A percentile compares a stretch with the other conserved stretches of the same genome.
Evolutionary conservation across 495 filamentous ascomycete genomes (phyloP).

Genomic region (Aspergillus carlsbadensis): DNA sequence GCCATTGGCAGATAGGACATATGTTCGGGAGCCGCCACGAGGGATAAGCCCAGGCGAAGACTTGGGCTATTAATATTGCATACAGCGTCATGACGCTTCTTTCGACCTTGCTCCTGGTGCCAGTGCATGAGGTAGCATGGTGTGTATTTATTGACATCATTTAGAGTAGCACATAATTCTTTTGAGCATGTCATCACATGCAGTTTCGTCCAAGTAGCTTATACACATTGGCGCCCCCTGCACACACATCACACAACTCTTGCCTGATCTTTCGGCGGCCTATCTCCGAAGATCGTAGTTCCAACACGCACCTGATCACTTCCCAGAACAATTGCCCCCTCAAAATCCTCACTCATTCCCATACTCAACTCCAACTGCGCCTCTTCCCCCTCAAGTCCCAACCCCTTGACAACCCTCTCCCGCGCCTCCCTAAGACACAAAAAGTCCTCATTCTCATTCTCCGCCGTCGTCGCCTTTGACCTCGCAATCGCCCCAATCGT

Average conservation of each 20-base stretch:
- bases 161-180: constrained; percentile 17
- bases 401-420: constrained; percentile 55
- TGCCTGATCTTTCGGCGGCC: constrained; percentile 71
- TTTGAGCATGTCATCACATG: constrained; percentile 7
- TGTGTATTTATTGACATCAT: constrained; percentile 24
- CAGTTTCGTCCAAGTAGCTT: neutral
- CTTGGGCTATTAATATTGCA: constrained; percentile 13
- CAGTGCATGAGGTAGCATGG: neutral
- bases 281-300: constrained; percentile 85
- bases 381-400: constrained; percentile 41
- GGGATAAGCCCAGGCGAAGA: neutral
- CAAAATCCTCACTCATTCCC: constrained; percentile 95
- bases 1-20: constrained; percentile 18
- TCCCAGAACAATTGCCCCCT: constrained; percentile 79
- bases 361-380: constrained; percentile 62
- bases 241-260: constrained; percentile 32
- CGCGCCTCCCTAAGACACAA: constrained; percentile 62
- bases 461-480: constrained; percentile 64
- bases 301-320: constrained; percentile 95
- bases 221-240: neutral
- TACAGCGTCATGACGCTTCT: neutral
- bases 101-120: constrained; percentile 12
- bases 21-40: constrained; percentile 1
- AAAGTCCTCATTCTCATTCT: constrained; percentile 92
- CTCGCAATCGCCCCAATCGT: constrained; percentile 94